These are phyloP conservation scores for Malbranchea zuffiana DNA, from an alignment of 2,329 filamentous ascomycete genomes.

Conservation along the genomic window DNA sequence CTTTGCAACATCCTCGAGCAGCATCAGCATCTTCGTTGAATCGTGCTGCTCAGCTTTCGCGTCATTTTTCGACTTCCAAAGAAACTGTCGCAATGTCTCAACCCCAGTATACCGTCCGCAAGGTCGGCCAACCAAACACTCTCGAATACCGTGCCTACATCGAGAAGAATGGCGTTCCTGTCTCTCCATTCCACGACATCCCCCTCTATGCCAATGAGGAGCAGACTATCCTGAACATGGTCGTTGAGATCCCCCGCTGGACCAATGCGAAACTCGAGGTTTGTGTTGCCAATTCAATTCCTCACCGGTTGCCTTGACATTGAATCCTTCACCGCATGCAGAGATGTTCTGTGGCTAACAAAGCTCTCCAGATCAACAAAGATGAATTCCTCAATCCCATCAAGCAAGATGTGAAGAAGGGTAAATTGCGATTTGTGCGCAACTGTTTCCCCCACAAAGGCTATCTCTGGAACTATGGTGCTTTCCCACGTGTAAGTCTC, in stretches of 20 bases:
- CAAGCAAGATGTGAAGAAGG: conserved; percentile 99
- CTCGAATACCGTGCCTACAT: conserved; percentile 95
- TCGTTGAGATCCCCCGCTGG: conserved; percentile 99
- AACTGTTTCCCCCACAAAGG: conserved; percentile 99
- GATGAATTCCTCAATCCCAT: conserved; percentile 97
- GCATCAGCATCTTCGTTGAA: conserved; percentile 18
- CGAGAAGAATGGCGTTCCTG: conserved; percentile 87
- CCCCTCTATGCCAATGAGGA: conserved; percentile 95
- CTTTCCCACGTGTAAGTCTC: conserved; percentile 78
- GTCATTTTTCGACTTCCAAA: conserved; percentile 37
- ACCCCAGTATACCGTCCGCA: conserved; percentile 62
- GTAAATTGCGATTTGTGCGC: conserved; percentile 97
- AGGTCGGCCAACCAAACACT: conserved; percentile 81
- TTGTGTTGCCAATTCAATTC: conserved; percentile 25
- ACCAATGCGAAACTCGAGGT: conserved; percentile 99
- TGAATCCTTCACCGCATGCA: too few species aligned
- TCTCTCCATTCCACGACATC: conserved; percentile 97
- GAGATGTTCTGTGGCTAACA: not conserved
- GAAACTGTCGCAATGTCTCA: conserved; percentile 29
- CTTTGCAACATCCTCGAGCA: conserved; percentile 3
- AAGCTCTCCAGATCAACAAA: conserved; percentile 71
- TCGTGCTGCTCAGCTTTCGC: conserved; percentile 36
- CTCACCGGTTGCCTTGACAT: not conserved
- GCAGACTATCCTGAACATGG: conserved; percentile 95
- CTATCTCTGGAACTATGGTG: conserved; percentile 99